A percentile compares a stretch with the other conserved stretches of the same genome.
phyloP scores from a whole-genome alignment of 495 filamentous ascomycete species.

The Tetracladium marchalianum region DNA sequence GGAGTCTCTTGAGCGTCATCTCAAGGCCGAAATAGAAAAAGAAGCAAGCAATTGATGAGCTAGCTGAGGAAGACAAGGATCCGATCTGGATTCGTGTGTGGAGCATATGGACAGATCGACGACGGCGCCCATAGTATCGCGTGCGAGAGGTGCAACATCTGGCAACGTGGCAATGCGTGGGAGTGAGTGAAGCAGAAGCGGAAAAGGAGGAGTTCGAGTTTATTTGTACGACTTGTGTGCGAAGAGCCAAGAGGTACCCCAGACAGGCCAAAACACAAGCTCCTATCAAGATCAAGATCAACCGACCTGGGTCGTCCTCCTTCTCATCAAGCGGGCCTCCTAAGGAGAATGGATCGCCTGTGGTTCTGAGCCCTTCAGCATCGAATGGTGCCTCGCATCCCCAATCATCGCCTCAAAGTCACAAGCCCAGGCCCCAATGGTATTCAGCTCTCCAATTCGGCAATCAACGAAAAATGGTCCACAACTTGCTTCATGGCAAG shows the following conservation, averaged over 20 bases:
- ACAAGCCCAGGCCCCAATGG: background rate
- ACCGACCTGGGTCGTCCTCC: conserved; percentile 44
- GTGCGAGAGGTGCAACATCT: conserved; percentile 92
- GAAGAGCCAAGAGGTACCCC: conserved; percentile 48
- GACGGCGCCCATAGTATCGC: conserved; percentile 88
- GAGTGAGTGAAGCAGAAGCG: conserved; percentile 63
- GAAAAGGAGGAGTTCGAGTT: conserved; percentile 85
- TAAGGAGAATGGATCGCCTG: conserved; percentile 8
- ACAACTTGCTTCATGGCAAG: conserved; percentile 2
- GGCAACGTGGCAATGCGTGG: conserved; percentile 94
- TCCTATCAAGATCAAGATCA: conserved; percentile 63
- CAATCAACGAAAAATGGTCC: background rate
- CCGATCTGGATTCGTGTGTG: conserved; percentile 91
- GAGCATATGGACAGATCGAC: conserved; percentile 80
- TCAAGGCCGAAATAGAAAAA: conserved; percentile 71
- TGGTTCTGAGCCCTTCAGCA: background rate
- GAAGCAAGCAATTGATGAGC: conserved; percentile 59
- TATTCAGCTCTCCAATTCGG: background rate
- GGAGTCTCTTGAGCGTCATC: conserved; percentile 69
- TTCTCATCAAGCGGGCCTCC: conserved; percentile 8
- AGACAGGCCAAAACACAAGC: conserved; percentile 36
- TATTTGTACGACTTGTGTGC: conserved; percentile 69
- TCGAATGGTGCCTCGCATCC: conserved; percentile 4
- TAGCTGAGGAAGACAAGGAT: conserved; percentile 65
- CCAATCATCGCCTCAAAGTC: conserved; percentile 5